Evolutionary conservation across 352 stramenopile species (phyloP).

Genomic region (Globisporangium solare): DNA sequence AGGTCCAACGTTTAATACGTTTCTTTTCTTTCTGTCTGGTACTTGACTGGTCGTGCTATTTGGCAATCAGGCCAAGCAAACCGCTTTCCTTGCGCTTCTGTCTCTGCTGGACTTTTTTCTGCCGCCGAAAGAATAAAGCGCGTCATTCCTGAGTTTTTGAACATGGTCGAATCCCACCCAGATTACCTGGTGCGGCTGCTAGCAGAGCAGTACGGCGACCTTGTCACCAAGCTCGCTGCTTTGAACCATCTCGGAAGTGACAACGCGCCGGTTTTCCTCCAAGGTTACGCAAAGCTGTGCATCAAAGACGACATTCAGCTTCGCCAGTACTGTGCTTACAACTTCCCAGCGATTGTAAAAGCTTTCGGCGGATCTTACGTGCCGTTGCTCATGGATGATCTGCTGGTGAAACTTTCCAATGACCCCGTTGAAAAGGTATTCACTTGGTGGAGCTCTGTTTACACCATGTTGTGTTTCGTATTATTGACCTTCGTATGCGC

Average conservation of each 20-base stretch:
- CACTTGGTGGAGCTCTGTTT: neutral
- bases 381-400: conserved; percentile 65
- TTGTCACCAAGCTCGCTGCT: conserved; percentile 62
- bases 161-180: conserved; percentile 45
- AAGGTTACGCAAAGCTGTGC: conserved; percentile 60
- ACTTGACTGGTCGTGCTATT: neutral
- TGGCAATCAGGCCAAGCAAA: conserved; percentile 61
- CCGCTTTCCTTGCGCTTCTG: conserved; percentile 62
- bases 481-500: too few relatives aligned
- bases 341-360: conserved; percentile 76
- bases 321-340: conserved; percentile 66
- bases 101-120: conserved; percentile 75
- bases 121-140: conserved; percentile 43
- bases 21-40: neutral
- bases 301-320: conserved; percentile 52
- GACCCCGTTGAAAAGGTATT: conserved; percentile 46
- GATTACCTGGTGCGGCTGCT: conserved; percentile 54
- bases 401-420: conserved; percentile 53
- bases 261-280: conserved; percentile 39
- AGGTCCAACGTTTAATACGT: neutral
- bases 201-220: conserved; percentile 45
- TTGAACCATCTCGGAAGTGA: conserved; percentile 59
- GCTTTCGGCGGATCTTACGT: conserved; percentile 53
- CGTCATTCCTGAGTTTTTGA: conserved; percentile 66
- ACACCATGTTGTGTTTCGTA: neutral